phyloP scores from a whole-genome alignment of 495 filamentous ascomycete genomes.

The Aspergillus ostianus region DNA sequence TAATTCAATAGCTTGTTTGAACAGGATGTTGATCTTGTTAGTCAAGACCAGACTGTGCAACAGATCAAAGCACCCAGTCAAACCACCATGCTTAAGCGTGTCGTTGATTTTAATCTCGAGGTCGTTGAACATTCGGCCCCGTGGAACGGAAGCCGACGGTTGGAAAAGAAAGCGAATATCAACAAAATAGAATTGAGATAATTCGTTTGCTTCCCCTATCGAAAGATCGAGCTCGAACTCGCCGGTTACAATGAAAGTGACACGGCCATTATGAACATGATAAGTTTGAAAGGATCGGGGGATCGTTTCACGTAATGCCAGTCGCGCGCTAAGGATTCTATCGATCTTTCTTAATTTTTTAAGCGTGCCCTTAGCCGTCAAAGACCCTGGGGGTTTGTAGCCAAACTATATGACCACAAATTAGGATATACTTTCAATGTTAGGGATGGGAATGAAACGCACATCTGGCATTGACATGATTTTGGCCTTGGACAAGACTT shows the following conservation, averaged over 20 bases:
- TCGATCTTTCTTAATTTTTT: constrained; percentile 76
- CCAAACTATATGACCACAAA: constrained; percentile 49
- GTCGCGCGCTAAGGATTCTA: constrained; percentile 72
- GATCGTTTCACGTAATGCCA: constrained; percentile 73
- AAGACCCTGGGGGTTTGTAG: constrained; percentile 72
- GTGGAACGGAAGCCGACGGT: constrained; percentile 62
- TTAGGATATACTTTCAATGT: constrained; percentile 23
- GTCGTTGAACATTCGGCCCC: constrained; percentile 53
- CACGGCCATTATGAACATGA: constrained; percentile 72
- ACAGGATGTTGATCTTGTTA: constrained; percentile 78
- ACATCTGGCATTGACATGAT: constrained; percentile 76
- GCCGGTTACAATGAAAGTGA: constrained; percentile 75
- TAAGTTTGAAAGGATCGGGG: constrained; percentile 72
- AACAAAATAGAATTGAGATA: constrained; percentile 86
- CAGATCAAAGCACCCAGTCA: constrained; percentile 76
- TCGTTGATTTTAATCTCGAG: constrained; percentile 72
- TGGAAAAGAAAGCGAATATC: constrained; percentile 83
- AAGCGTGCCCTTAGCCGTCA: constrained; percentile 64
- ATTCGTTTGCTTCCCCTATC: constrained; percentile 74
- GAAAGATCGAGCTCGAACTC: constrained; percentile 95
- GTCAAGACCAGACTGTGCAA: constrained; percentile 84
- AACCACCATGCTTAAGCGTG: constrained; percentile 59
- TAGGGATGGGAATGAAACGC: constrained; percentile 27
- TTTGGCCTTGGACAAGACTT: constrained; percentile 73
- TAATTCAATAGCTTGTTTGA: constrained; percentile 71